Evolutionary conservation across 257 asterid genomes (phyloP).

Genomic region (Osmanthus fragrans): DNA sequence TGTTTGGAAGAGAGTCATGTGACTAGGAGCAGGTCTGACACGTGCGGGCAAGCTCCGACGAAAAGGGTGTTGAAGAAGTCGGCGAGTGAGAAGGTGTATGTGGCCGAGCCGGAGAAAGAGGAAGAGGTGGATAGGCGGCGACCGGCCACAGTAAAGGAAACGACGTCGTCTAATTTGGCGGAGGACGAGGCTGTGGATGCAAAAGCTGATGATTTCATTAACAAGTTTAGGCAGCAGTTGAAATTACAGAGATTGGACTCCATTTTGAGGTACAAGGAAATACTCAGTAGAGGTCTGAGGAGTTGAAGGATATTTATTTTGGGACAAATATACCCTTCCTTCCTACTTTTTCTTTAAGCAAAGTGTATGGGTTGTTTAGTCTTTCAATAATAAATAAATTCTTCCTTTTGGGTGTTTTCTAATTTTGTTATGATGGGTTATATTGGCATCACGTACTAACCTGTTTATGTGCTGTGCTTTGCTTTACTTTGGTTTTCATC

Average conservation of each 20-base stretch:
- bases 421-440: no score
- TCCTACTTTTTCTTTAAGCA: no score
- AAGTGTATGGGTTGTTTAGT: no score
- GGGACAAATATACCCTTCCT: no score
- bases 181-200: conserved; percentile 62
- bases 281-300: neutral
- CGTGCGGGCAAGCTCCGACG: conserved; percentile 8
- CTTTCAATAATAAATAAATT: no score
- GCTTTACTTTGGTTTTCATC: no score
- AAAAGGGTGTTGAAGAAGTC: conserved; percentile 41
- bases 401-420: no score
- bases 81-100: conserved; percentile 31
- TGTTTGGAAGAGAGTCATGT: conserved; percentile 15
- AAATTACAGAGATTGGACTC: conserved; percentile 57
- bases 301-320: no score
- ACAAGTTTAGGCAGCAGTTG: conserved; percentile 29
- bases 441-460: no score
- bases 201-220: conserved; percentile 69
- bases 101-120: conserved; percentile 20
- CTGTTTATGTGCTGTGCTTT: no score
- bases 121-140: conserved; percentile 29
- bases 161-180: conserved; percentile 6
- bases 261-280: conserved; percentile 46
- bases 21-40: conserved; percentile 33
- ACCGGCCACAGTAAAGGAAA: conserved; percentile 41